Evolutionary conservation across 2,329 filamentous ascomycete species (phyloP).

Genomic region (Fusarium mundagurra): DNA sequence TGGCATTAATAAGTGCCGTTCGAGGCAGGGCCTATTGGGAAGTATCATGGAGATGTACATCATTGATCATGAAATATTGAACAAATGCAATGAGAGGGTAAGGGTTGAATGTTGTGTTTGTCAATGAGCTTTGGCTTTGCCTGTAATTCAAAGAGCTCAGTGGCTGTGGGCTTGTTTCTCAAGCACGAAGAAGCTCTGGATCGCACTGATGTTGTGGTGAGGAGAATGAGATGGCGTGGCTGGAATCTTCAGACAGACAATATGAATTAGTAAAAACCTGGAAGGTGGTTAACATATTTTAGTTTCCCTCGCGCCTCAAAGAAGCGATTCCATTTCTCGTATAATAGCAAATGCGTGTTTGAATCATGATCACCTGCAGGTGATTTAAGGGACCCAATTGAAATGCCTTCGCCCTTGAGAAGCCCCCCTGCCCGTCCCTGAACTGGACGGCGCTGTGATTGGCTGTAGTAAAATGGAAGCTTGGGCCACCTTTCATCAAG

Average conservation of each 20-base stretch:
- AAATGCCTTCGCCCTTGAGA: background rate
- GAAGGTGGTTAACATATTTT: background rate
- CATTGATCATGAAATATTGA: background rate
- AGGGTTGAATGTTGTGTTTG: background rate
- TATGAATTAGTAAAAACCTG: background rate
- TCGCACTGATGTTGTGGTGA: background rate
- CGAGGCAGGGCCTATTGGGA: background rate
- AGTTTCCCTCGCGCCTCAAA: background rate
- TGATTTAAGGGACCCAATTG: background rate
- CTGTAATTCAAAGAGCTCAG: background rate
- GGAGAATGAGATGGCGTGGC: background rate
- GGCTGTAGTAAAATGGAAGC: conserved; percentile 30
- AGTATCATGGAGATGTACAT: background rate
- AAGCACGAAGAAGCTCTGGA: background rate
- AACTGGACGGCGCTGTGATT: conserved; percentile 30
- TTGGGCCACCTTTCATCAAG: conserved; percentile 39
- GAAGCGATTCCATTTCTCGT: background rate
- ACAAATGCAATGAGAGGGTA: background rate
- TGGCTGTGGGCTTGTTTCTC: background rate
- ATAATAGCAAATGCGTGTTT: background rate
- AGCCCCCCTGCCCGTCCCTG: background rate
- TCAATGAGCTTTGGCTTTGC: background rate
- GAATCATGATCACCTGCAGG: background rate
- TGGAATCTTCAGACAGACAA: background rate
- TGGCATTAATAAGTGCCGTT: conserved; percentile 22